Base-by-base conservation (phyloP, 176 grass and related monocot species). In the Triticum dicoccoides region DNA sequence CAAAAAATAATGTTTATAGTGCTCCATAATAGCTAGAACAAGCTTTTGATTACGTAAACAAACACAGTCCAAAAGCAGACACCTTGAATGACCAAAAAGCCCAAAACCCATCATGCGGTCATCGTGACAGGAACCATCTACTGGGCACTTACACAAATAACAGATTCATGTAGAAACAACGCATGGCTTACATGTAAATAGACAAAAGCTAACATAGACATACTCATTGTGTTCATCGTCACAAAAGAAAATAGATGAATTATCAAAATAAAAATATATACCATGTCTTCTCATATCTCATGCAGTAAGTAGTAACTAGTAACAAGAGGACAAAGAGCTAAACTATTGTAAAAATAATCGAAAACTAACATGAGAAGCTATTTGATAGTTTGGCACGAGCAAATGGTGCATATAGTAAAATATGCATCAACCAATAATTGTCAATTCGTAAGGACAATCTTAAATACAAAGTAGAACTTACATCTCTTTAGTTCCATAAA, bases 401-500 rank as follows among this genome's bases (percentile, higher is more conserved):
- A 92, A 84, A 88, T 32, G 29, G 73, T 61, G n/a, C 41, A 42
- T 42, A 83, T 35, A 42, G 54, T 61, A 89, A 73, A 85, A 51
- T 25, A 80, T 10, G 24, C 14, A 45, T 77, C 70, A 84, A 70
- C 18, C 58, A 45, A 25, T 77, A 63, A 77, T 25, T 83, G 58
- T 25, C 67, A 58, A 83, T 38, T 35, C 12, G 81, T 68, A 75
- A 84, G 58, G 30, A 65, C 9, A 30, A 54, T 88, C 20, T 78
- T 59, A 67, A 15, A 68, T 81, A 75, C 20, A 82, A 82, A 84
- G 73, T 65, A 89, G 78, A 86, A 90, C 97, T 98, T 82, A 98
- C 97, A 98, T 92, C 61, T 98, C 82, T 90, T 98, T 92, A 81
- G 97, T 98, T 90, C 97, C 97, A 87, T 98, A 98, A 75, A 98